Evolutionary conservation across 352 stramenopile genomes (phyloP).

Genomic region (Globisporangium spiculum): DNA sequence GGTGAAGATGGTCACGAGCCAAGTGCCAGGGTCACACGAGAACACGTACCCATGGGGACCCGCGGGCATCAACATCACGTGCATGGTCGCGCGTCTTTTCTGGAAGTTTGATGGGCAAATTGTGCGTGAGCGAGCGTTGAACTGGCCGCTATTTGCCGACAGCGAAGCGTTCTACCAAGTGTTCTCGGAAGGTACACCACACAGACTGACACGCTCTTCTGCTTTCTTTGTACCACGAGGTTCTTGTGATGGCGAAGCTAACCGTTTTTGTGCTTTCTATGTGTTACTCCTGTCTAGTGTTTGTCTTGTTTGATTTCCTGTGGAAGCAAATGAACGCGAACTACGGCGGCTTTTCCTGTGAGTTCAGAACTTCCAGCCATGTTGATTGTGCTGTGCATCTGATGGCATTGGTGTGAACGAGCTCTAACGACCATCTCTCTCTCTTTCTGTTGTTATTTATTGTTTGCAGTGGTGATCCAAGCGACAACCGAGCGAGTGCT

Average conservation of each 20-base stretch:
- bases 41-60: slow-evolving; percentile 85
- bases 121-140: slow-evolving; percentile 51
- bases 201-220: neutral
- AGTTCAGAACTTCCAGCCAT: slow-evolving; percentile 4
- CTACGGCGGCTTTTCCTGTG: slow-evolving; percentile 81
- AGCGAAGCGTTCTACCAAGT: slow-evolving; percentile 69
- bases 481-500: slow-evolving; percentile 64
- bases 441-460: neutral
- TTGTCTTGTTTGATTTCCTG: slow-evolving; percentile 80
- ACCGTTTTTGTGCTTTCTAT: slow-evolving; percentile 1
- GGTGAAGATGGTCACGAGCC: slow-evolving; percentile 69
- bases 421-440: neutral
- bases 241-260: slow-evolving; percentile 7
- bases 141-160: slow-evolving; percentile 76
- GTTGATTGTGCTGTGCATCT: neutral
- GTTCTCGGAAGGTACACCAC: slow-evolving; percentile 53
- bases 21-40: slow-evolving; percentile 75
- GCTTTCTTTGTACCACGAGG: neutral
- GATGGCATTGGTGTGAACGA: neutral
- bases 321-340: slow-evolving; percentile 87
- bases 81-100: slow-evolving; percentile 75
- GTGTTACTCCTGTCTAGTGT: slow-evolving; percentile 36
- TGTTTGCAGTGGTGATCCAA: slow-evolving; percentile 68
- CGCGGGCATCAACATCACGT: slow-evolving; percentile 84
- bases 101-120: slow-evolving; percentile 80